Evolutionary conservation across 1,284 basidiomycete genomes (phyloP).

Genomic region (Xerocomus nothofagi): DNA sequence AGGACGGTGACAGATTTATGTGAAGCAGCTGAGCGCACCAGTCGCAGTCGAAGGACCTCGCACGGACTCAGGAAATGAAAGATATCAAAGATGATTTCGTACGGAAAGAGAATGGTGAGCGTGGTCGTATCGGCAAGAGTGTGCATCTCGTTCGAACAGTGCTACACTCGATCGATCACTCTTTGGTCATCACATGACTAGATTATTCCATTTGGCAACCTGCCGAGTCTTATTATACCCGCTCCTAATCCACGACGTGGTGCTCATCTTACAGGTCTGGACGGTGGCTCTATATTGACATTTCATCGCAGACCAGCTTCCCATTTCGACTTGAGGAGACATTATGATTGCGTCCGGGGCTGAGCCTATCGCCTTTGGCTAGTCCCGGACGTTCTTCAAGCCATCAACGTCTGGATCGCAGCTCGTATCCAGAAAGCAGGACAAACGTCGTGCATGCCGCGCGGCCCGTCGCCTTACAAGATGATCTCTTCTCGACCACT

Average conservation of each 20-base stretch:
- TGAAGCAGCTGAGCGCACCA: constrained; percentile 9
- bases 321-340: background rate
- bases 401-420: background rate
- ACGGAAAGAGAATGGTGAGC: constrained; percentile 11
- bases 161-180: too few relatives aligned
- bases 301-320: background rate
- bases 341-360: constrained; percentile 6
- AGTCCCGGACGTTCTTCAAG: constrained; percentile 5
- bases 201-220: too few relatives aligned
- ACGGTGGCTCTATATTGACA: too few relatives aligned
- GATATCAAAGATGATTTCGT: constrained; percentile 23
- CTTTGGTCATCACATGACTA: too few relatives aligned
- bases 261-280: too few relatives aligned
- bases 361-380: background rate
- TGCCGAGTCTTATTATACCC: too few relatives aligned
- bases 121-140: background rate
- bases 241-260: too few relatives aligned
- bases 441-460: background rate
- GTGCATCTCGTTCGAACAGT: constrained; percentile 9
- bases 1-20: background rate
- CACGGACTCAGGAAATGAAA: constrained; percentile 15
- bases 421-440: background rate
- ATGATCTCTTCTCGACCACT: constrained; percentile 20
- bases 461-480: constrained; percentile 3
- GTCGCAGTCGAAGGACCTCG: constrained; percentile 22